Evolutionary conservation across 345 rosid species (phyloP).

Genomic region (Reutealis trisperma): DNA sequence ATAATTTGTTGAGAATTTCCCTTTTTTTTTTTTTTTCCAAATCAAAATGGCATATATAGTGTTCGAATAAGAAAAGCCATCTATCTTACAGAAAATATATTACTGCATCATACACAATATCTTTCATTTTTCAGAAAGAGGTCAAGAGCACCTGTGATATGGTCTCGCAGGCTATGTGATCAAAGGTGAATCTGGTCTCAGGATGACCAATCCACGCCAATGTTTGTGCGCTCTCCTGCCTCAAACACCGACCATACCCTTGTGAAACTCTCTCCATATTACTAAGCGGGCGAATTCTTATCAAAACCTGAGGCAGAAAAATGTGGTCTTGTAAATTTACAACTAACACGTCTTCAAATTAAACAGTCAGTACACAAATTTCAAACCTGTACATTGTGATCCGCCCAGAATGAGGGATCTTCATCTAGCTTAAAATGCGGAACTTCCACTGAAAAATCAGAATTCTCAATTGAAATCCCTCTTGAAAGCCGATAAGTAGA

Average conservation of each 20-base stretch:
- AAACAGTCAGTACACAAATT: background rate
- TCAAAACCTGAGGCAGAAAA: slow-evolving; percentile 61
- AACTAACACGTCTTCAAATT: background rate
- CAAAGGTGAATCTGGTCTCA: slow-evolving; percentile 93
- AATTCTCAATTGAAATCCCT: slow-evolving; percentile 42
- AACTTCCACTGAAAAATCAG: slow-evolving; percentile 41
- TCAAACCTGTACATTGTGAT: slow-evolving; percentile 86
- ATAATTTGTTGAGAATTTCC: background rate
- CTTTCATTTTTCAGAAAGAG: background rate
- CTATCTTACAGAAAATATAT: background rate
- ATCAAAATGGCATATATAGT: background rate
- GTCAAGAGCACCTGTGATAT: slow-evolving; percentile 69
- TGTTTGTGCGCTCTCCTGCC: slow-evolving; percentile 75
- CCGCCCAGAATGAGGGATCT: slow-evolving; percentile 78
- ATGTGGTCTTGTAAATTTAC: background rate
- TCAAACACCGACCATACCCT: slow-evolving; percentile 69
- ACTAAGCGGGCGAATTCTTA: slow-evolving; percentile 75
- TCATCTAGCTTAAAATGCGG: slow-evolving; percentile 75
- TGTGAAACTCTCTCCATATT: slow-evolving; percentile 62
- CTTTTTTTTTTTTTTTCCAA: background rate
- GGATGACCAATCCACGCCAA: slow-evolving; percentile 86
- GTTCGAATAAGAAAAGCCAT: background rate
- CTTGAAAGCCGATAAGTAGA: slow-evolving; percentile 52
- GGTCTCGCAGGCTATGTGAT: slow-evolving; percentile 74
- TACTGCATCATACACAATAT: background rate